Evolutionary conservation across 495 filamentous ascomycete species (phyloP), one percentile per base, ranked within the genome.

Genomic region (Penicillium coffeae): DNA sequence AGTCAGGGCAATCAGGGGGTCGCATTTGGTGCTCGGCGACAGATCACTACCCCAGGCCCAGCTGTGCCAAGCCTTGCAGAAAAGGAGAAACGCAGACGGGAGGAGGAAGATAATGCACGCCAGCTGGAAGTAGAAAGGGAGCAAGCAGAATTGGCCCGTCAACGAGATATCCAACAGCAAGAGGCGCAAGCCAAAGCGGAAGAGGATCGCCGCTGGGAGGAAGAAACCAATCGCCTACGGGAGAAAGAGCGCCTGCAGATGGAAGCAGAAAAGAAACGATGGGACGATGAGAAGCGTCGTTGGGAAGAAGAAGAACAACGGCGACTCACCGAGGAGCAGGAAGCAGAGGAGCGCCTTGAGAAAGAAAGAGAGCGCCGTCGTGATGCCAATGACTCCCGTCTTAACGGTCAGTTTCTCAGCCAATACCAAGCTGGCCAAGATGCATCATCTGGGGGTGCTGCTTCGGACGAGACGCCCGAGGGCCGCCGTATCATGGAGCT

Each of bases 1-100:
- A 95, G 87, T 56, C 94, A 99, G 66, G 92, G 88, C 5, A 97
- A 95, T 59, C 82, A 96, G 50, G 94, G 94, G 15, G 85, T 99
- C 51, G 80, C 87, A 5, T 99, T 96, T 63, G 94, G 94, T 42
- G 88, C 82, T 18, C 80, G 90, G 48, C 78, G 94, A 36, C 94
- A 99, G 68, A 97, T 99, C 56, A 97, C 93, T 1, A 87, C 77
- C 51, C 79, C 88, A 8, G 77, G 77, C 22, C 94, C 94, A 6
- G 60, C 81, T 52, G 88, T 96, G 0, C 89, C 89, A 0, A 90
- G 76, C 57, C 49, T 88, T 56, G 80, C 78, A 3, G 83, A 85
- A 56, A 86, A 85, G 55, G 79, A 84, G 66, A 76, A 81, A 21
- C 77, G 69, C 59, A 70, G 73, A 49, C 76, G 72, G 25, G 81